These are phyloP conservation scores for Stephania yunnanensis DNA, from an alignment of 164 flowering plant species.

Conservation along the genomic window DNA sequence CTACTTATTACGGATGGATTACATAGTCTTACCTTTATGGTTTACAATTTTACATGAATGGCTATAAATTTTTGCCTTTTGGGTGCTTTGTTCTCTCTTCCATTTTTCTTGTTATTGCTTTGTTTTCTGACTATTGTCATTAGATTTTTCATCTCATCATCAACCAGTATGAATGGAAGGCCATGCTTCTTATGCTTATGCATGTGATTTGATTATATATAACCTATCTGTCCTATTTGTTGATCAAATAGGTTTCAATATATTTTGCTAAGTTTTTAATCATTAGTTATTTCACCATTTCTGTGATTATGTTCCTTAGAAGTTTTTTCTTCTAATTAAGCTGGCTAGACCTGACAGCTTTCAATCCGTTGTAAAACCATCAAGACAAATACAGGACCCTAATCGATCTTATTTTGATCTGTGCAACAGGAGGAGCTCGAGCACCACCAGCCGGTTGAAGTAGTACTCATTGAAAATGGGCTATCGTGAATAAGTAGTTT, in stretches of 20 bases:
- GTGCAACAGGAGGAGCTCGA: conserved; percentile 27
- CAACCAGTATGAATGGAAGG: not conserved
- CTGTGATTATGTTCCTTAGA: too few relatives aligned
- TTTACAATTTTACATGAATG: not conserved
- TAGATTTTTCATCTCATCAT: not conserved
- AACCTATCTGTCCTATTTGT: too few relatives aligned
- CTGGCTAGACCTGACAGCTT: too few relatives aligned
- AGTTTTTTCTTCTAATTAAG: too few relatives aligned
- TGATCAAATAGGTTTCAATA: too few relatives aligned
- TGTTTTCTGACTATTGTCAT: not conserved
- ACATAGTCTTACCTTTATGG: not conserved
- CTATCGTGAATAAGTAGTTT: conserved; percentile 19
- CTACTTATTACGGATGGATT: not conserved
- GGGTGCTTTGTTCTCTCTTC: not conserved
- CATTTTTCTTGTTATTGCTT: not conserved
- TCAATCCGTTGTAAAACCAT: too few relatives aligned
- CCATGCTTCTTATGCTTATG: not conserved
- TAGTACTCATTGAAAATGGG: conserved; percentile 5
- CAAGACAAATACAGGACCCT: not conserved
- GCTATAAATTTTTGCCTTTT: not conserved
- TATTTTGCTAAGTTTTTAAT: too few relatives aligned
- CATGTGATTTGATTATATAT: too few relatives aligned
- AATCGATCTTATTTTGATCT: conserved; percentile 6
- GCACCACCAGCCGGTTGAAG: conserved; percentile 32
- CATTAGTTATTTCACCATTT: too few relatives aligned